phyloP scores from a whole-genome alignment of 1,284 basidiomycete species.

The Ustilago loliicola region DNA sequence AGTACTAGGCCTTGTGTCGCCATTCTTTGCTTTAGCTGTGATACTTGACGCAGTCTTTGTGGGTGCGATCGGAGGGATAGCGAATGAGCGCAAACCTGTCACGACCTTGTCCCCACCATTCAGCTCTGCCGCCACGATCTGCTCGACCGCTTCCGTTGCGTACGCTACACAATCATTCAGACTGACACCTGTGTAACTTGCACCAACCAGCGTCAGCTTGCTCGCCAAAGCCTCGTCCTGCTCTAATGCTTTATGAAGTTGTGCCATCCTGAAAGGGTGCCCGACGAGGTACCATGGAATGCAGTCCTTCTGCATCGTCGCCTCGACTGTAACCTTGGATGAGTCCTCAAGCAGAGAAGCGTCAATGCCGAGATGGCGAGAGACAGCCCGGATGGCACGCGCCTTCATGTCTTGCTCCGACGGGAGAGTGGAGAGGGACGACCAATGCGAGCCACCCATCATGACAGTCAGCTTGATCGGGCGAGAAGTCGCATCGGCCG shows the following conservation, averaged over 20 bases:
- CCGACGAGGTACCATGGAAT: constrained; percentile 87
- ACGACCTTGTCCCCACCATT: constrained; percentile 22
- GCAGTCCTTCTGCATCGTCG: constrained; percentile 78
- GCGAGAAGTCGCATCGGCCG: constrained; percentile 13
- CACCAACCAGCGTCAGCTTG: constrained; percentile 82
- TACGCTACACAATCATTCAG: constrained; percentile 84
- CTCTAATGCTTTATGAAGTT: constrained; percentile 75
- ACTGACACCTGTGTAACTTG: constrained; percentile 89
- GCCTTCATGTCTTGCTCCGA: constrained; percentile 40
- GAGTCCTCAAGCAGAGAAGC: constrained; percentile 25
- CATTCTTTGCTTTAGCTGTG: constrained; percentile 6
- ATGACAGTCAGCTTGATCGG: constrained; percentile 85
- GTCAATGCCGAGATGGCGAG: constrained; percentile 57
- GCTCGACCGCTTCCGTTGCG: constrained; percentile 45
- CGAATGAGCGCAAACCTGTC: constrained; percentile 38
- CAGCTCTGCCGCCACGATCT: constrained; percentile 45
- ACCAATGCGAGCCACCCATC: constrained; percentile 80
- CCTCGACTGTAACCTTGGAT: constrained; percentile 60
- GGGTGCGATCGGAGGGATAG: constrained; percentile 28
- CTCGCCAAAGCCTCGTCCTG: constrained; percentile 73
- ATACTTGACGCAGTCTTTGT: background rate
- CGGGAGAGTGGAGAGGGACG: constrained; percentile 74
- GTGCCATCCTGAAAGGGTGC: constrained; percentile 79
- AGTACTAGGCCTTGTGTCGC: constrained; percentile 14
- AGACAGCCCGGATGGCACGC: constrained; percentile 55